phyloP scores from a whole-genome alignment of 2,329 filamentous ascomycete species.

The Alternaria triticimaculans region DNA sequence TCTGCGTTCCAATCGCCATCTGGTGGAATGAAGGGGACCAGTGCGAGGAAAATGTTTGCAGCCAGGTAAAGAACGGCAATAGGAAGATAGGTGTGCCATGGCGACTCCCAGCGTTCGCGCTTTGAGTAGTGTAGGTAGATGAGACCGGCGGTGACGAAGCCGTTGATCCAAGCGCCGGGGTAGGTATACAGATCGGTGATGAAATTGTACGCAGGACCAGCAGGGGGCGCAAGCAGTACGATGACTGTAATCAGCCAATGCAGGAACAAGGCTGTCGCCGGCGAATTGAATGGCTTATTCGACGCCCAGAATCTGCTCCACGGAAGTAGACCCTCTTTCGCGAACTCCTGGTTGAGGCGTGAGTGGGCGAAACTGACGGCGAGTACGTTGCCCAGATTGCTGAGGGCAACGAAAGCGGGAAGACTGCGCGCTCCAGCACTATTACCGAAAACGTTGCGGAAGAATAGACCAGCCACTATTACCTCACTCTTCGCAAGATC shows the following conservation, averaged over 20 bases:
- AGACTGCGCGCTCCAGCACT: conserved; percentile 54
- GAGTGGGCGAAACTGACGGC: conserved; percentile 67
- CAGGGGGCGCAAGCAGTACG: conserved; percentile 70
- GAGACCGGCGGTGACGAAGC: conserved; percentile 45
- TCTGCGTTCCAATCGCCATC: conserved; percentile 51
- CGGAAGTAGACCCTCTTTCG: conserved; percentile 72
- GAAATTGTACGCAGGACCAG: conserved; percentile 73
- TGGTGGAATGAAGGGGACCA: conserved; percentile 53
- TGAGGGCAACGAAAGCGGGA: conserved; percentile 64
- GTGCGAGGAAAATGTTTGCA: conserved; percentile 51
- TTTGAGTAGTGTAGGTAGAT: conserved; percentile 47
- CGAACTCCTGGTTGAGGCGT: conserved; percentile 69
- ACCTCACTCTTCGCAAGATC: conserved; percentile 65
- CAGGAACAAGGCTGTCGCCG: conserved; percentile 61
- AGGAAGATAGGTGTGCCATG: conserved; percentile 48
- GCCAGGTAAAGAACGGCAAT: conserved; percentile 49
- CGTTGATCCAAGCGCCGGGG: conserved; percentile 48
- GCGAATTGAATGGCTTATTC: conserved; percentile 70
- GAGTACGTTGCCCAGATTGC: conserved; percentile 68
- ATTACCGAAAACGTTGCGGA: conserved; percentile 67
- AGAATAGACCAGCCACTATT: conserved; percentile 67
- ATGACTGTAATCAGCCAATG: conserved; percentile 72
- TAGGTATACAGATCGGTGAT: conserved; percentile 60
- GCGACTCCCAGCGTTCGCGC: conserved; percentile 43
- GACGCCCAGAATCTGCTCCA: conserved; percentile 72